Conservation (phyloP, 768 basidiomycete genomes). For the Hebeloma cylindrosporum region DNA sequence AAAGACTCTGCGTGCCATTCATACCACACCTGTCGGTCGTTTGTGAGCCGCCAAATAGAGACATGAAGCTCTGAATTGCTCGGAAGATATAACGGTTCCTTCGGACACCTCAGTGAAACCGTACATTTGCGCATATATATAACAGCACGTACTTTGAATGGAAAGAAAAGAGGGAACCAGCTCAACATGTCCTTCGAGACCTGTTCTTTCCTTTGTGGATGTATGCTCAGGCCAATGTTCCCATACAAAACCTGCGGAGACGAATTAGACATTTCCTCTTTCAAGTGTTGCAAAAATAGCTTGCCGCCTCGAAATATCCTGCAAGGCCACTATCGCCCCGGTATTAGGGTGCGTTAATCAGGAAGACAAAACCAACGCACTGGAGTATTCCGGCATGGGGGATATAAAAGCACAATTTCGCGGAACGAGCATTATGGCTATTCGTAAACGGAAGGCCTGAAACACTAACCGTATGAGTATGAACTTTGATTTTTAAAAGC, state of each 20-base stretch:
- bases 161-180: slow-evolving; percentile 98
- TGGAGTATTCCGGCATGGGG: slow-evolving; percentile 93
- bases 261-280: slow-evolving; percentile 1
- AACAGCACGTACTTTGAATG: slow-evolving; percentile 68
- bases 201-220: slow-evolving; percentile 82
- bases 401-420: slow-evolving; percentile 85
- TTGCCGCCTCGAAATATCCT: slow-evolving; percentile 91
- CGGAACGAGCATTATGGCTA: slow-evolving; percentile 90
- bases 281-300: slow-evolving; percentile 9
- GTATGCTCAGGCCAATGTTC: slow-evolving; percentile 90
- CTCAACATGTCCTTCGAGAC: slow-evolving; percentile 97
- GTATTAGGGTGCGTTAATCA: slow-evolving; percentile 4
- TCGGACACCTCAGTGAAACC: slow-evolving; percentile 9
- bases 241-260: slow-evolving; percentile 64
- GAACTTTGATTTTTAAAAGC: slow-evolving; percentile 2
- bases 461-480: too few species aligned
- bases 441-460: slow-evolving; percentile 93
- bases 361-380: slow-evolving; percentile 29
- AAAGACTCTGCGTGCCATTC: slow-evolving; percentile 98
- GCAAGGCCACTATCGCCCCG: slow-evolving; percentile 66
- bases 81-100: slow-evolving; percentile 95
- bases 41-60: slow-evolving; percentile 91
- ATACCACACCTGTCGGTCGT: slow-evolving; percentile 92
- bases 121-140: slow-evolving; percentile 3
- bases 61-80: slow-evolving; percentile 90